Evolutionary conservation across 768 basidiomycete genomes (phyloP), one percentile per base, ranked within the genome.

Genomic region (Wakefieldia striispora): DNA sequence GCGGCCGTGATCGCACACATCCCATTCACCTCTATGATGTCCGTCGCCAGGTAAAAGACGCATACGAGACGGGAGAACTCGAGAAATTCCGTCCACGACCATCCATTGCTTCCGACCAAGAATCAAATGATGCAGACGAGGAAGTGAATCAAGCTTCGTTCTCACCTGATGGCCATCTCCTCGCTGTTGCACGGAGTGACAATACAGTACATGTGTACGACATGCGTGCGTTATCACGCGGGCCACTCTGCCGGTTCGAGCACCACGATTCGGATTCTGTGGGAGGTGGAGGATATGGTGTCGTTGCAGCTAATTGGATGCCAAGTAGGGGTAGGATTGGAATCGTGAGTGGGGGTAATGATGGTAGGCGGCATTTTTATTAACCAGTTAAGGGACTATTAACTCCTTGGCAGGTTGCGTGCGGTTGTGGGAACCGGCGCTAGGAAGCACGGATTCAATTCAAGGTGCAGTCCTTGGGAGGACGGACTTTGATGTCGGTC

Each of bases 131-230:
- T 24, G n/a, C 27, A 1, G 55, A 4, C 13, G 31, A 72, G 40
- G 78, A 83, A 59, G 72, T 86, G 27, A 81, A 74, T 40, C 64
- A 63, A 43, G 72, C 77, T 13, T 56, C 67, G 2, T 84, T 81
- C 61, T 86, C 84, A 55, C 74, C 82, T 0, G 85, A 87, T 53
- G 77, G 77, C 10, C 65, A 80, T 4, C 80, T 81, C 55, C 71
- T 88, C 9, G 81, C 85, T 13, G 60, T 83, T 6, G 83, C 75
- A 4, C 74, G 84, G 37, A 78, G 66, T 38, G 84, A 88, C 60
- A 84, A 86, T 53, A 61, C 60, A 29, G 67, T 72, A 1, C 80
- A 86, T 47, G 63, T 89, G 3, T 88, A 88, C 53, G 86, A 89
- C 60, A 57, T 74, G 2, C 78, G 86, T 11, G 79, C 73, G 59